Percentiles rank a stretch among this genome's conserved stretches.
phyloP scores from a whole-genome alignment of 768 basidiomycete genomes.

The Suillus fuscotomentosus region DNA sequence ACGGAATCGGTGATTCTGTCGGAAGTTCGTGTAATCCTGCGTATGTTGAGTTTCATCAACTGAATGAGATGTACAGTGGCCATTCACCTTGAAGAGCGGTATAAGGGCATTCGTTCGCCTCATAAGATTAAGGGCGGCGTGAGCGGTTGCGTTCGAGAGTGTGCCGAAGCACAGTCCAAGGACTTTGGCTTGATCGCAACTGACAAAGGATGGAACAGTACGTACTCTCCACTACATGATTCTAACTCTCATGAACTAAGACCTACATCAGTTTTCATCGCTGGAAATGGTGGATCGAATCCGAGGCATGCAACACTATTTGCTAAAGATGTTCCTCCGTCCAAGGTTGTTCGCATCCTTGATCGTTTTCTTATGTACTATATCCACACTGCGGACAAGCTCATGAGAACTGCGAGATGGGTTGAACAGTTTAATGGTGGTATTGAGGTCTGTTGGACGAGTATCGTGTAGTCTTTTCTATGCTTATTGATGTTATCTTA shows the following conservation, averaged over 20 bases:
- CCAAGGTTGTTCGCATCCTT: slow-evolving; percentile 57
- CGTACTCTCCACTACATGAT: background rate
- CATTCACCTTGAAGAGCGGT: slow-evolving; percentile 67
- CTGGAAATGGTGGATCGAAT: slow-evolving; percentile 68
- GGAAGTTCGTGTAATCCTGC: slow-evolving; percentile 36
- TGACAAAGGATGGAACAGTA: slow-evolving; percentile 76
- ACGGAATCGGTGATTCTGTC: slow-evolving; percentile 73
- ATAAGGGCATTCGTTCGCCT: slow-evolving; percentile 67
- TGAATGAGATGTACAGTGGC: slow-evolving; percentile 41
- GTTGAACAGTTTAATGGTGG: slow-evolving; percentile 69
- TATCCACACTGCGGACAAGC: slow-evolving; percentile 69
- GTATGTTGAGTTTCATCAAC: background rate
- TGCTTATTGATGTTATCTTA: background rate
- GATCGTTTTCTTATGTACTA: slow-evolving; percentile 70
- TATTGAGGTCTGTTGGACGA: slow-evolving; percentile 43
- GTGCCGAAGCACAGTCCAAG: slow-evolving; percentile 73
- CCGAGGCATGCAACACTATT: slow-evolving; percentile 65
- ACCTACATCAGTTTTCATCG: slow-evolving; percentile 48
- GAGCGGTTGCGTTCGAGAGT: slow-evolving; percentile 72
- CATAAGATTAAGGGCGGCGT: slow-evolving; percentile 80
- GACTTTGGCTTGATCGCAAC: slow-evolving; percentile 79
- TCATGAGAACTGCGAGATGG: slow-evolving; percentile 75
- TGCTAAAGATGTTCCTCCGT: slow-evolving; percentile 64
- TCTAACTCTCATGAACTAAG: background rate
- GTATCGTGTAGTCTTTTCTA: background rate